A percentile compares a stretch with the other conserved stretches of the same genome.
These are phyloP conservation scores for Echeveria elegans DNA, from an alignment of 164 flowering plant genomes.

Conservation along the genomic window DNA sequence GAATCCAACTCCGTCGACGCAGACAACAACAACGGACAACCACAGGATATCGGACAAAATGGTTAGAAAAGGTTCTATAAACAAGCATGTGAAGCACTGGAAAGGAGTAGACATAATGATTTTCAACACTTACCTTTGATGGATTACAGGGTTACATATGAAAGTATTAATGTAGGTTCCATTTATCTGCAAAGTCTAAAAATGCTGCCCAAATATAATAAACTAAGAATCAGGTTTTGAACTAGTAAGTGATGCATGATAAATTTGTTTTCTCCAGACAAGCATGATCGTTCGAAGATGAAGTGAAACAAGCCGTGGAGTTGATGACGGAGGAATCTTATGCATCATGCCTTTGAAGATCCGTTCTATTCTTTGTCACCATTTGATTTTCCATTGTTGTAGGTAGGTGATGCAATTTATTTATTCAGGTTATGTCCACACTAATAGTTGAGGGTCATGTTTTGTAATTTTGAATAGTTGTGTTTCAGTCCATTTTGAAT, in stretches of 20 bases:
- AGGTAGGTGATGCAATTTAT: too few species aligned
- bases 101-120: conserved; percentile 55
- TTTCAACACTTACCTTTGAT: conserved; percentile 67
- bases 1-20: conserved; percentile 77
- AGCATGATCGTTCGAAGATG: conserved; percentile 47
- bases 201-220: background rate
- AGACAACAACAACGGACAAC: too few species aligned
- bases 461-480: too few species aligned
- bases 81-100: conserved; percentile 54
- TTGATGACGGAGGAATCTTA: conserved; percentile 51
- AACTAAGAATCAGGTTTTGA: background rate
- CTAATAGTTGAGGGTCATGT: too few species aligned
- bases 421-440: too few species aligned
- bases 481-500: too few species aligned
- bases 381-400: too few species aligned
- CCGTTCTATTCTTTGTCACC: too few species aligned
- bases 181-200: background rate
- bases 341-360: too few species aligned
- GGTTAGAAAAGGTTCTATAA: conserved; percentile 53
- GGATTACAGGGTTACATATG: conserved; percentile 59
- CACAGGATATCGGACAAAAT: conserved; percentile 51
- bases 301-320: conserved; percentile 34
- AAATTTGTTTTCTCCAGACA: background rate
- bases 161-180: conserved; percentile 43
- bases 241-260: background rate